phyloP scores from a whole-genome alignment of 108 stramenopile species.

The Mediolabrus comicus region DNA sequence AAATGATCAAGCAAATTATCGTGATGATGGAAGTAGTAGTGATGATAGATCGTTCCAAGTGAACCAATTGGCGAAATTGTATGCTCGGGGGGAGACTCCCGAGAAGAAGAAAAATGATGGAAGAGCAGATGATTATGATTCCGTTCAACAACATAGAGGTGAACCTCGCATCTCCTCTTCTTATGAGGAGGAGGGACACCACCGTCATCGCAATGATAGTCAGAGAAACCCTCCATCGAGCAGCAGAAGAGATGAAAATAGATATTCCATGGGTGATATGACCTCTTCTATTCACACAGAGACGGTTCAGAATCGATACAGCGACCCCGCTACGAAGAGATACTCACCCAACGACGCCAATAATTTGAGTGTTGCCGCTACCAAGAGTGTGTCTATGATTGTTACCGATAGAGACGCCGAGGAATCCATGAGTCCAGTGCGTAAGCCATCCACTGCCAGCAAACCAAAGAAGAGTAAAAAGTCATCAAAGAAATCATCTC shows the following conservation, averaged over 20 bases:
- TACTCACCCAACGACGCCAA: not conserved
- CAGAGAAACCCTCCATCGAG: not conserved
- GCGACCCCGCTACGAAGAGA: not conserved
- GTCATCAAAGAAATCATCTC: not conserved
- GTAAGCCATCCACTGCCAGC: not conserved
- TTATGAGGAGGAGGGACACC: not conserved
- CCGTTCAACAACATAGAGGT: not conserved
- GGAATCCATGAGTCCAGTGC: not conserved
- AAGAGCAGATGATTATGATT: not conserved
- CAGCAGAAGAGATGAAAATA: not conserved
- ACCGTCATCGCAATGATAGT: not conserved
- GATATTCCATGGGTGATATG: not conserved
- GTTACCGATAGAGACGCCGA: not conserved
- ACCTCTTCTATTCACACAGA: not conserved
- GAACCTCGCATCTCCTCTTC: not conserved
- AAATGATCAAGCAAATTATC: not conserved
- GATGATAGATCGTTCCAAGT: not conserved
- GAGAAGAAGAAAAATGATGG: not conserved
- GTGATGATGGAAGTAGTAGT: not conserved
- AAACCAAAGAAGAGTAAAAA: not conserved
- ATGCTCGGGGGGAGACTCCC: not conserved
- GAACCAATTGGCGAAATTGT: not conserved
- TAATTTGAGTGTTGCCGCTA: not conserved
- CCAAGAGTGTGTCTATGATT: not conserved
- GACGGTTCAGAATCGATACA: not conserved